Conservation (phyloP, 208 protist genomes). For the Trypanosoma cruzi region DNA sequence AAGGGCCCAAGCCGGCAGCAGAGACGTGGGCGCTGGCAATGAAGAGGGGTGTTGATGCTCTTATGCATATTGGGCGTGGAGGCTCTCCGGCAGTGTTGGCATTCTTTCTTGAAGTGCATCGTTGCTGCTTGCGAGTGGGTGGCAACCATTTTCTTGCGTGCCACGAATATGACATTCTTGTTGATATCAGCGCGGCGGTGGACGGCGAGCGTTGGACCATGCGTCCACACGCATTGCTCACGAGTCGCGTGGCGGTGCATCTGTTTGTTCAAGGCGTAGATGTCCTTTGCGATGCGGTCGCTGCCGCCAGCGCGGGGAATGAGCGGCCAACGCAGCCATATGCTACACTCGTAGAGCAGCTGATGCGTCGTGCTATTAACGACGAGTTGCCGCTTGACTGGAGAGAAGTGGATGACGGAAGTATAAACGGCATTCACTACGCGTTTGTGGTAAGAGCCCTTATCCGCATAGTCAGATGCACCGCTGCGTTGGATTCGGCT, state of each 20-base stretch:
- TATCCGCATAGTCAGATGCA: constrained; percentile 22
- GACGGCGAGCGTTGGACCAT: neutral
- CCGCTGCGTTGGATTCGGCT: constrained; percentile 22
- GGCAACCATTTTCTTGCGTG: neutral
- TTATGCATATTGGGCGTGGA: neutral
- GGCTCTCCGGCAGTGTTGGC: neutral
- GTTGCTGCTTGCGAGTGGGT: neutral
- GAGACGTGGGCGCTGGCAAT: neutral
- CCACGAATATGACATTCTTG: neutral
- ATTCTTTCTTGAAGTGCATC: neutral
- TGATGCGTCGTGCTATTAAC: constrained; percentile 20
- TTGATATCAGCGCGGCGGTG: neutral
- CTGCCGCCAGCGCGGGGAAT: neutral
- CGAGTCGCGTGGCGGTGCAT: constrained; percentile 4
- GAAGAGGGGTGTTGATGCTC: neutral
- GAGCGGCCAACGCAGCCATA: neutral
- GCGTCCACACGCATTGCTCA: neutral
- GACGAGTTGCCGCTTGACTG: constrained; percentile 61
- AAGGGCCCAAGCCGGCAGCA: neutral
- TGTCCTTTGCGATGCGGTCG: constrained; percentile 2
- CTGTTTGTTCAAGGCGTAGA: constrained; percentile 4
- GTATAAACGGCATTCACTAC: constrained; percentile 25
- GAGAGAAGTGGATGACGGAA: constrained; percentile 40
- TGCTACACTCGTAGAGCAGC: neutral
- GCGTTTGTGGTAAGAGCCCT: constrained; percentile 32